Evolutionary conservation across 1,284 basidiomycete species (phyloP), one percentile per base, ranked within the genome.

Genomic region (Heterobasidion occidentale): DNA sequence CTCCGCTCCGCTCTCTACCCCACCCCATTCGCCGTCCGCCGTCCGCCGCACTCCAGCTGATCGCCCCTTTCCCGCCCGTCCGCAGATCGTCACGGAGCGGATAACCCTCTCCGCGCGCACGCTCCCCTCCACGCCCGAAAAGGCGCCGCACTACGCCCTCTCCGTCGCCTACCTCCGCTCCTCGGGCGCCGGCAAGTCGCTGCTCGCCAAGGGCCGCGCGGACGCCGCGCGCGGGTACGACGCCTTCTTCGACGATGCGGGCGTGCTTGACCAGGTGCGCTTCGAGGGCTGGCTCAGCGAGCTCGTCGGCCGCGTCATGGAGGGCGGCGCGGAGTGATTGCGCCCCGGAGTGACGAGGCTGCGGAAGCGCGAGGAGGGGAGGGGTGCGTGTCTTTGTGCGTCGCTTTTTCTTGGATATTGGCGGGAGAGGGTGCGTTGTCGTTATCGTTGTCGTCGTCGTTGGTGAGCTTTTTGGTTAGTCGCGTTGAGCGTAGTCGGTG

Each of bases 71-170:
- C n/a, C 12, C 38, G 38, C 11, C 15, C n/a, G n/a, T n/a, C 7
- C 19, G 1, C 62, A 92, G 86, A 93, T 94, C 65, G 83, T 92
- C 45, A 90, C 88, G 7, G 91, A 94, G 66, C 80, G 84, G 59
- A 81, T 94, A 70, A 86, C 83, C 17, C 76, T 93, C 56, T 79
- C 81, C 27, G 87, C 90, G 7, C 76, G 75, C 49, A 86, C 86
- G 3, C 61, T 73, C 20, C 81, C 86, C 45, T 76, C 77, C 17
- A 70, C 70, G 61, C 61, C 70, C 52, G 58, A 67, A 55, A 55
- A 62, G 55, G 58, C 36, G 60, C 89, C 89, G 9, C 74, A 77
- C 36, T 92, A 91, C 68, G 69, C 77, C 14, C 73, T 92, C 56
- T 74, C 74, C 46, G 70, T 90, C 52, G 71, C 77, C 20, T 92